Evolutionary conservation across 73 alveolate genomes (phyloP).

Genomic region (Paramecium octaurelia): DNA sequence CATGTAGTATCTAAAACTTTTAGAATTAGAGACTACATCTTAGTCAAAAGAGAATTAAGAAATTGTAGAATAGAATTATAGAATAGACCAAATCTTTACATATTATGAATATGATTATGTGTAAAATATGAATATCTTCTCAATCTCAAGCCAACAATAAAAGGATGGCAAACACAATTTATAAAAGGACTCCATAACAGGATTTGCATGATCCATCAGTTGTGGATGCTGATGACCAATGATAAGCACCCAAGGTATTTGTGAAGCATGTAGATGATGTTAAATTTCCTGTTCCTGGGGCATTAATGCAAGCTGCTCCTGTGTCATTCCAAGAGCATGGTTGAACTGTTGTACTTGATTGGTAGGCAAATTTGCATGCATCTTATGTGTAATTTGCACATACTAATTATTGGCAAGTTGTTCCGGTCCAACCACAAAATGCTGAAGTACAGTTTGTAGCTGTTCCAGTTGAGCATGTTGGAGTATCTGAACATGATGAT

Average conservation of each 20-base stretch:
- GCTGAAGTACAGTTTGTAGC: background rate
- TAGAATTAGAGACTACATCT: no score
- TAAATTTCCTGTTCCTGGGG: background rate
- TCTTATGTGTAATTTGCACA: background rate
- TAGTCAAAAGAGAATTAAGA: no score
- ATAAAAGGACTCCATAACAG: background rate
- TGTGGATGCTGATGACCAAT: background rate
- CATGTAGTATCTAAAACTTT: no score
- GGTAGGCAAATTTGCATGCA: no score
- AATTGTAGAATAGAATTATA: no score
- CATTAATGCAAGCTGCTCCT: background rate
- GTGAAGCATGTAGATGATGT: background rate
- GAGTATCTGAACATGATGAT: background rate
- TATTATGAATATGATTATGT: background rate
- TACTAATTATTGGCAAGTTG: background rate
- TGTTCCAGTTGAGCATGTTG: background rate
- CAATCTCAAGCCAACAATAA: slow-evolving; percentile 4
- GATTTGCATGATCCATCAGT: background rate
- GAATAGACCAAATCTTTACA: no score
- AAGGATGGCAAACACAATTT: background rate
- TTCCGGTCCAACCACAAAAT: background rate
- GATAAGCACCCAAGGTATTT: background rate
- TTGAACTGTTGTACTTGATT: background rate
- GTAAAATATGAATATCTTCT: background rate
- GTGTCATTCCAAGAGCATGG: background rate